phyloP scores from a whole-genome alignment of 768 basidiomycete genomes.

The Boletus rubropictus region DNA sequence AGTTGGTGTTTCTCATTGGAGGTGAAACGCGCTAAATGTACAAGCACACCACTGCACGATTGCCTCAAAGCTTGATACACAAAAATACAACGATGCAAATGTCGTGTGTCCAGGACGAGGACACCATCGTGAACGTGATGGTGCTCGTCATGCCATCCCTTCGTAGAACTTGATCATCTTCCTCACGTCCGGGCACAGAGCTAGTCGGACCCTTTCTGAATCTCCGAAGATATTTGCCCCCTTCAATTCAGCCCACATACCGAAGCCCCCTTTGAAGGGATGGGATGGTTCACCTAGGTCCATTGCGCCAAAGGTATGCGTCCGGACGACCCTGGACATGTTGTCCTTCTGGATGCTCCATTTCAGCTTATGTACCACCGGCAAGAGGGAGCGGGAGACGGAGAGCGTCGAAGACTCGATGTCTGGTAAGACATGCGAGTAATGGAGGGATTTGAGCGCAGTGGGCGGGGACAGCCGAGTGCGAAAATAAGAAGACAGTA shows the following conservation, averaged over 20 bases:
- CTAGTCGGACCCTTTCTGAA: slow-evolving; percentile 59
- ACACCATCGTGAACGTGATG: neutral
- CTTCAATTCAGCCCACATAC: slow-evolving; percentile 52
- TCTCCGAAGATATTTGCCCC: slow-evolving; percentile 50
- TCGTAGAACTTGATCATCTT: slow-evolving; percentile 61
- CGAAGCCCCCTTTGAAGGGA: slow-evolving; percentile 35
- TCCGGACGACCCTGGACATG: slow-evolving; percentile 52
- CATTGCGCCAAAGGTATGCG: slow-evolving; percentile 31
- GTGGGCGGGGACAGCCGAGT: slow-evolving; percentile 36
- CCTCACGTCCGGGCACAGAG: slow-evolving; percentile 59
- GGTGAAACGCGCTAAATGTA: neutral
- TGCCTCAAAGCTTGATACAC: neutral
- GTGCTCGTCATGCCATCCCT: slow-evolving; percentile 21
- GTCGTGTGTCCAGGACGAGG: neutral
- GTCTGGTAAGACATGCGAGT: slow-evolving; percentile 54
- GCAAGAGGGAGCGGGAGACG: slow-evolving; percentile 57
- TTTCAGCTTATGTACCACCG: slow-evolving; percentile 60
- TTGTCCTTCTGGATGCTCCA: slow-evolving; percentile 65
- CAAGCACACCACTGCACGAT: neutral
- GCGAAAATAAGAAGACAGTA: slow-evolving; percentile 51
- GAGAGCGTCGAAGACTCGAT: slow-evolving; percentile 51
- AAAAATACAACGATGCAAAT: neutral
- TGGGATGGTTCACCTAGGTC: slow-evolving; percentile 11
- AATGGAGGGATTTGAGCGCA: slow-evolving; percentile 42
- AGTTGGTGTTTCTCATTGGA: no score